Conservation (phyloP, 169 alveolate species). For the Prorocentrum cordatum region DNA sequence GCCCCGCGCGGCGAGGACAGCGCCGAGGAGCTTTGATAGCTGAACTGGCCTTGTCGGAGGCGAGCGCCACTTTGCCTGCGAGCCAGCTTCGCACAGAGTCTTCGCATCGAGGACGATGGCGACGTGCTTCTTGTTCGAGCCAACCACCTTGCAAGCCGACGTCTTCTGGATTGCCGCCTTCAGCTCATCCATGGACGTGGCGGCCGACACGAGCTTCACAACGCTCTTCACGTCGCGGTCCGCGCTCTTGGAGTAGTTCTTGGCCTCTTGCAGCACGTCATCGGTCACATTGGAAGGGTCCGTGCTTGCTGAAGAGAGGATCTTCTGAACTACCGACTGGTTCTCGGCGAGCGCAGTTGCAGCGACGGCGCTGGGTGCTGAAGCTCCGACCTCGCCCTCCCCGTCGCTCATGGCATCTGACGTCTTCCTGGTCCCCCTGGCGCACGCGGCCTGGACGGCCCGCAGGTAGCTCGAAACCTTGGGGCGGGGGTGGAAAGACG, state of each 20-base stretch:
- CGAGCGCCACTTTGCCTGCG: neutral
- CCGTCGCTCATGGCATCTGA: too few species aligned
- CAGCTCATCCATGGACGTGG: neutral
- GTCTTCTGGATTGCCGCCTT: neutral
- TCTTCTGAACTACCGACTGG: neutral
- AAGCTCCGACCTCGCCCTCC: neutral
- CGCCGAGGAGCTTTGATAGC: neutral
- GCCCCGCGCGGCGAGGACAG: neutral
- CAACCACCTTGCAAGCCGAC: neutral
- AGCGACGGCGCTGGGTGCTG: neutral
- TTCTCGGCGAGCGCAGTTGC: neutral
- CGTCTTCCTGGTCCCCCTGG: too few species aligned
- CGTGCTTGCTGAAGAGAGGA: neutral
- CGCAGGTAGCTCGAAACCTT: too few species aligned
- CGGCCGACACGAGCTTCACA: neutral
- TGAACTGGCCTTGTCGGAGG: neutral
- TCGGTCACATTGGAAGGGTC: neutral
- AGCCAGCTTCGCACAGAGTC: neutral
- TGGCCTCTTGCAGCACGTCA: neutral
- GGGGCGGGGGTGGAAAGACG: too few species aligned
- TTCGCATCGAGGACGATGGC: neutral
- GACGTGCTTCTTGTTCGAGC: neutral
- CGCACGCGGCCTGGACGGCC: too few species aligned
- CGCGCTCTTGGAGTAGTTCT: neutral
- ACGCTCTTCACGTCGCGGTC: neutral